phyloP scores from a whole-genome alignment of 1,284 basidiomycete species.

The Tetrapyrgos nigripes region DNA sequence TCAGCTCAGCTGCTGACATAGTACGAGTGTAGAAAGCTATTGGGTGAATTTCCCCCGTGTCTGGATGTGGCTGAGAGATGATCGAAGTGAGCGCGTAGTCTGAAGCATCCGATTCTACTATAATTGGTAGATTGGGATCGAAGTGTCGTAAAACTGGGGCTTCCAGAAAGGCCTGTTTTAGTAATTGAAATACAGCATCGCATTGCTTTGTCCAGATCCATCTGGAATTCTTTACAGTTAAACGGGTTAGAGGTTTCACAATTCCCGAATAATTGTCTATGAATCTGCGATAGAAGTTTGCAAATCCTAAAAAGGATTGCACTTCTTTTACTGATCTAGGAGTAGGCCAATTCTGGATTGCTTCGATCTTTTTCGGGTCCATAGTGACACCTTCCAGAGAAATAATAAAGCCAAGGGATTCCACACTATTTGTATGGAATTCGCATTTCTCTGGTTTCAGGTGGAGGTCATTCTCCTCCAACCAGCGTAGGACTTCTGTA shows the following conservation, averaged over 20 bases:
- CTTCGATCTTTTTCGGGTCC: constrained; percentile 10
- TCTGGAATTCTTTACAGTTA: constrained; percentile 2
- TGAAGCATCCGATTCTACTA: constrained; percentile 30
- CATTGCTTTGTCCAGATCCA: constrained; percentile 11
- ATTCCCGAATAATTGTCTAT: constrained; percentile 13
- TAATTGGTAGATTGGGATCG: constrained; percentile 38
- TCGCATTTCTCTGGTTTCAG: constrained; percentile 46
- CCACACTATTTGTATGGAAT: constrained; percentile 28
- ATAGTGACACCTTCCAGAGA: not conserved
- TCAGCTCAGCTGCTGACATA: constrained; percentile 34
- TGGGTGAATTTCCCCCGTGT: constrained; percentile 32
- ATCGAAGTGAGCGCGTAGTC: constrained; percentile 21
- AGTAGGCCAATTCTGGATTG: constrained; percentile 13
- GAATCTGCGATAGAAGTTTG: constrained; percentile 14
- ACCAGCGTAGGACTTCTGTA: constrained; percentile 37
- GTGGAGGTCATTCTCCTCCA: constrained; percentile 38
- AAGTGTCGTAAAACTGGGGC: constrained; percentile 11
- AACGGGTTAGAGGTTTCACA: not conserved
- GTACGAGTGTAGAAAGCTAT: constrained; percentile 38
- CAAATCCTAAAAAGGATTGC: constrained; percentile 17
- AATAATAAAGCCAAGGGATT: constrained; percentile 1
- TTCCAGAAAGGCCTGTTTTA: constrained; percentile 16
- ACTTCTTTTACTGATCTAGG: constrained; percentile 12
- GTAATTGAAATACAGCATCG: constrained; percentile 11
- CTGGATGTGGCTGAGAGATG: constrained; percentile 5